Base-by-base conservation (phyloP, 805 yeast genomes). In the Torulaspora microellipsoides region DNA sequence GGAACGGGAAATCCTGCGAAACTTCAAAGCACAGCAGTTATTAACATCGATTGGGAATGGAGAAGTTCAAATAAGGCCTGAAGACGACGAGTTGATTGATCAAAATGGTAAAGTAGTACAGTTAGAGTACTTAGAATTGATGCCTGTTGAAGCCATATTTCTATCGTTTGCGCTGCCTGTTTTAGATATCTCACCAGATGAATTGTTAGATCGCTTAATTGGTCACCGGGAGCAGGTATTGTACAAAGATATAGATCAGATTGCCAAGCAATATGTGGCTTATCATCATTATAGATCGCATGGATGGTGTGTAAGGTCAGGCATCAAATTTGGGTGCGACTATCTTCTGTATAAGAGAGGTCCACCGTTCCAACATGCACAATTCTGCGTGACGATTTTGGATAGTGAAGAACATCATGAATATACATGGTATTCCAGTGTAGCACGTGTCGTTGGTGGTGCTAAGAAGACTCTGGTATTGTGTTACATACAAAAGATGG, bases 321-420 rank as follows among this genome's bases (percentile, higher is more conserved):
- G 98, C 0, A 77, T 89, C 44, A 93, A 93, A 63, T 93, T 93
- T 63, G 96, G 96, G 2, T 76, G 85, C n/a, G 95, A 90, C 55
- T 83, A 70, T 63, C 66, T 93, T 8, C 69, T 93, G 4, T 93
- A 93, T 62, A 79, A 83, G 42, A 71, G 91, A 45, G 99, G 99
- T 0, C 99, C 98, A 8, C 97, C 97, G 1, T 88, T 90, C 61
- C 80, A 83, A 39, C 99, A 93, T 61, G 97, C 99, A 0, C 95
- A 89, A 59, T 86, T 78, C 62, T 86, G 91, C 6, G 67, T 87
- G 3, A 58, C 76, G 50, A 53, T 56, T 0, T 48, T 60, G 28
- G 65, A 66, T 43, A 38, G 42, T 25, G 51, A 49, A 1, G 52
- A 42, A 8, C 28, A 34, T 11, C 64, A 59, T 29, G 71, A 64